These are phyloP conservation scores for Cladosporium halotolerans DNA, from an alignment of 2,329 filamentous ascomycete species.

Conservation along the genomic window DNA sequence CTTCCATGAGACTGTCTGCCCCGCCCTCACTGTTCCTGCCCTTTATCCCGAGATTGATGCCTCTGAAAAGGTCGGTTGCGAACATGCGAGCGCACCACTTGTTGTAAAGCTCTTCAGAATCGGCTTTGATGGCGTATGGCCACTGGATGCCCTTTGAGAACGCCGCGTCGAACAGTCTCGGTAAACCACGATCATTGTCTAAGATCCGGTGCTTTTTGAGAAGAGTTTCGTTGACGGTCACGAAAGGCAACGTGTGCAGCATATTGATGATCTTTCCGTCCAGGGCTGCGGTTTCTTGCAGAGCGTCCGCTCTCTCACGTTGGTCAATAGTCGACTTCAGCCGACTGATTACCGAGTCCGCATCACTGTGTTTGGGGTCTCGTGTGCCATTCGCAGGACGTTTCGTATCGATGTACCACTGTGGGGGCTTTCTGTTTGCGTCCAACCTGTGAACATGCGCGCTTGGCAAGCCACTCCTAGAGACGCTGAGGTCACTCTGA, in stretches of 20 bases:
- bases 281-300: too few species aligned
- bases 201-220: conserved; percentile 34
- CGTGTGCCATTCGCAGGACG: neutral
- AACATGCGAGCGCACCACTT: conserved; percentile 41
- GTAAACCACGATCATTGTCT: conserved; percentile 32
- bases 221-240: conserved; percentile 27
- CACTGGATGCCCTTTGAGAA: conserved; percentile 25
- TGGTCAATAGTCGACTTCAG: neutral
- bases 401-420: neutral
- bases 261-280: conserved; percentile 24
- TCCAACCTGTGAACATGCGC: neutral
- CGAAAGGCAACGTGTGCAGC: conserved; percentile 37
- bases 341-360: neutral
- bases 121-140: conserved; percentile 43
- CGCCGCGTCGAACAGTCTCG: conserved; percentile 34
- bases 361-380: neutral
- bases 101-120: conserved; percentile 41
- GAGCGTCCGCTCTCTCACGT: too few species aligned
- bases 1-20: conserved; percentile 12
- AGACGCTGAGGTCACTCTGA: too few species aligned
- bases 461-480: too few species aligned
- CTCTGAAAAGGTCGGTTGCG: conserved; percentile 41
- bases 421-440: neutral
- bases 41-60: conserved; percentile 29
- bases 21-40: conserved; percentile 2